Evolutionary conservation across 306 rosid species (phyloP), one percentile per base, ranked within the genome.

Genomic region (Prunus padus): DNA sequence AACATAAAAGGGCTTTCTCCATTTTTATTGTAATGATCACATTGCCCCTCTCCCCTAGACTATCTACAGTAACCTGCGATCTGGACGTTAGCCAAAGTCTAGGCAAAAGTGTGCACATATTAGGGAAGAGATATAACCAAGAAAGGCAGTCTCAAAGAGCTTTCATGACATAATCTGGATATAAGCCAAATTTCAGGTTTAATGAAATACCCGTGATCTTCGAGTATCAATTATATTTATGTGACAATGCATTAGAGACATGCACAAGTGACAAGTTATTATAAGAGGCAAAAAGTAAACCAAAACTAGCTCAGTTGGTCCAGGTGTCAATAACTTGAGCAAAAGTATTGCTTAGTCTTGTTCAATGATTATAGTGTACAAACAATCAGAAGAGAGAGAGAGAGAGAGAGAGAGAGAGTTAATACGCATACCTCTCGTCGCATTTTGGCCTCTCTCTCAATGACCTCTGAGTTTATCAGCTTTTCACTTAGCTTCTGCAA

Each of bases 401-500:
- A 42, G 0, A 49, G 67, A 45, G n/a, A 28, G 4, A 28, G 65
- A 63, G 33, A 63, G 44, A 62, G 9, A 37, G 11, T 6, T 31
- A 62, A 57, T 31, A 20, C 40, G 52, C 40, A 55, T 85, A 92
- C 97, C 93, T 85, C 90, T 80, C 65, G 87, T 52, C 86, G 86
- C 67, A 83, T 60, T 67, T 57, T 16, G 76, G 89, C 86, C 78
- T 84, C 93, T 79, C 81, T 82, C 78, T 85, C 87, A 40, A 70
- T 71, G 73, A 64, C 65, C 77, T 78, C 85, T 62, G 73, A 73
- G 76, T 73, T 63, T 16, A 67, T 28, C 44, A 20, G 65, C 59
- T 56, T 78, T 67, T 74, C 73, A 62, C 69, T n/a, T 63, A 65
- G 87, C 78, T 82, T 88, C 99, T 89, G 89, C 84, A 85, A 56